Base-by-base conservation (phyloP, 176 grass and related monocot species). In the Pharus latifolius region DNA sequence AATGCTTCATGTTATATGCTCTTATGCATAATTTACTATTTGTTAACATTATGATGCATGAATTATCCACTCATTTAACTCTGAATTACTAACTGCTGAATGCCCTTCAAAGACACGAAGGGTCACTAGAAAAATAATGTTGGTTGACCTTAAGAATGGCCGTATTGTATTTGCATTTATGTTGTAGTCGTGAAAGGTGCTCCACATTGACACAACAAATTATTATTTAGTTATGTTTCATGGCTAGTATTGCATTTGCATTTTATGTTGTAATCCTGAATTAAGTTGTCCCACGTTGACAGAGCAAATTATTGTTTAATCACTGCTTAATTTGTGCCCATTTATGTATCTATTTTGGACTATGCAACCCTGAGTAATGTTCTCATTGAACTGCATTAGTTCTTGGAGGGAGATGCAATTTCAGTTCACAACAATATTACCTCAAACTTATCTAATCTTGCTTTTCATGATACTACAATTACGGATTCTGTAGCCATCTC, bases 1-100 rank as follows among this genome's bases (percentile, higher is more conserved):
- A 54, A 60, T 26, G 43, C 12, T 61, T 49, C 6, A 50, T 85
- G 63, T 31, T 79, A 75, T 67, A 48, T 60, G 18, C 18, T 60
- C 17, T 63, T 45, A 13, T 62, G 19, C 48, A 76, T 69, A 49
- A 53, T 63, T 70, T 62, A 27, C 10, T 79, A 37, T 65, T 58
- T 0, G 0, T 28, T 76, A 22, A n/a, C 42, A 29, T 50, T 30
- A 18, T 23, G 25, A 29, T 71, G 28, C 42, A 69, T 65, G 51
- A 48, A 33, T 26, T 66, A 13, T 51, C 17, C 49, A 18, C 46
- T 37, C 35, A 64, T 76, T 67, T 65, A 50, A 49, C 64, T 48
- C 63, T 4, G 23, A 67, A 65, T 63, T 51, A 18, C 33, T 23
- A 19, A 75, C 1, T 75, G 38, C 31, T 70, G 30, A 26, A 62